phyloP scores from a whole-genome alignment of 202 grass and related monocot species.

The Elaeis oleifera region DNA sequence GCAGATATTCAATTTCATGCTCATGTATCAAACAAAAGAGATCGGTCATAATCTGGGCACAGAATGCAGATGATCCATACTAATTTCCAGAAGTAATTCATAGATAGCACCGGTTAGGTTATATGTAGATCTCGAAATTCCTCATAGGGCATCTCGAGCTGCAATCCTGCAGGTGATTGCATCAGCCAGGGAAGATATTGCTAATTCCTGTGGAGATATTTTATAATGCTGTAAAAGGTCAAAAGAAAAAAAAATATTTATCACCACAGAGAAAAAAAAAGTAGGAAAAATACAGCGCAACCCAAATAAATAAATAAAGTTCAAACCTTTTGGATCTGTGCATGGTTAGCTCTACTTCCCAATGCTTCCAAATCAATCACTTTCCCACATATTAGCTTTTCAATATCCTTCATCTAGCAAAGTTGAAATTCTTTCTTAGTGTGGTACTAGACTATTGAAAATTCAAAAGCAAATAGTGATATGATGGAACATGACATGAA shows the following conservation, averaged over 20 bases:
- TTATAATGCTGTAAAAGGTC: slow-evolving; percentile 58
- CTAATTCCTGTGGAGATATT: slow-evolving; percentile 67
- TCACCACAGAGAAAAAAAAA: neutral
- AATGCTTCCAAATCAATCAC: slow-evolving; percentile 60
- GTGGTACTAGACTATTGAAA: no score
- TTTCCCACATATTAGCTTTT: slow-evolving; percentile 53
- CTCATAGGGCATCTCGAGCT: slow-evolving; percentile 14
- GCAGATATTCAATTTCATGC: no score
- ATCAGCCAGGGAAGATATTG: slow-evolving; percentile 19
- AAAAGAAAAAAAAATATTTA: slow-evolving; percentile 5
- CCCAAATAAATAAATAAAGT: slow-evolving; percentile 3
- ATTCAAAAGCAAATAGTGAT: no score
- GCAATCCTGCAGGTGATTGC: slow-evolving; percentile 27
- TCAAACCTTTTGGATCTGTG: slow-evolving; percentile 69
- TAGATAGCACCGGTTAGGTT: no score
- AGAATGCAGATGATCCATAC: no score
- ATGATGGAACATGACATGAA: no score
- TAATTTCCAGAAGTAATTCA: no score
- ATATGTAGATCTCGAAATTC: no score
- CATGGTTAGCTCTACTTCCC: slow-evolving; percentile 45
- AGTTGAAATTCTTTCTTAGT: neutral
- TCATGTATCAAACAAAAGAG: no score
- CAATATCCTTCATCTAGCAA: slow-evolving; percentile 53
- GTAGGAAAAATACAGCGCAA: neutral
- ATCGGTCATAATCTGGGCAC: no score